Evolutionary conservation across 2,329 filamentous ascomycete genomes (phyloP).

Genomic region (Aureobasidium sp.): DNA sequence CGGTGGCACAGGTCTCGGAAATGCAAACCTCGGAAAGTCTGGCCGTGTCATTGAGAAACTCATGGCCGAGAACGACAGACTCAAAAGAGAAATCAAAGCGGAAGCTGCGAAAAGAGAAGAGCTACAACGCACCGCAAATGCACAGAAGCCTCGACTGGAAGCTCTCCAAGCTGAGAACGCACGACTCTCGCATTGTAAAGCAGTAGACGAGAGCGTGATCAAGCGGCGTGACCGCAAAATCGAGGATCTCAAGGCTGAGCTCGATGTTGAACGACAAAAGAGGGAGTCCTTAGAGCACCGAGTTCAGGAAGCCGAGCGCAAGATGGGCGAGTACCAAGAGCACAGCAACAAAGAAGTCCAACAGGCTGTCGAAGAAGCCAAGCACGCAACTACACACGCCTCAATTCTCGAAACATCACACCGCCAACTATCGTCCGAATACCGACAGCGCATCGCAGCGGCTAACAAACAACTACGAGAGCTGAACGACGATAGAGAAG

Average conservation of each 20-base stretch:
- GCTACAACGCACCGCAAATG: constrained; percentile 58
- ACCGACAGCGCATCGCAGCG: constrained; percentile 45
- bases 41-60: constrained; percentile 74
- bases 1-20: constrained; percentile 18
- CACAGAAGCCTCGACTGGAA: constrained; percentile 66
- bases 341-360: constrained; percentile 59
- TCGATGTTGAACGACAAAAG: constrained; percentile 58
- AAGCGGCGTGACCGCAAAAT: constrained; percentile 69
- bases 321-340: constrained; percentile 55
- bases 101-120: constrained; percentile 53
- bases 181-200: constrained; percentile 59
- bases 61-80: constrained; percentile 70
- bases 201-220: constrained; percentile 63
- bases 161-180: constrained; percentile 62
- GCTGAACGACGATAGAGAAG: constrained; percentile 49
- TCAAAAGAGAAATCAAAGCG: constrained; percentile 57
- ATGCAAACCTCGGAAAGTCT: constrained; percentile 51
- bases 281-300: constrained; percentile 52
- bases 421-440: constrained; percentile 59
- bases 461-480: constrained; percentile 45
- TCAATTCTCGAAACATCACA: constrained; percentile 64
- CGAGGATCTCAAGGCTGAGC: constrained; percentile 56
- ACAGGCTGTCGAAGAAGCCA: constrained; percentile 40
- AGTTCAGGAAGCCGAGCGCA: constrained; percentile 54
- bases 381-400: constrained; percentile 53